Base-by-base conservation (phyloP, 768 basidiomycete genomes). In the Mycena kentingensis region DNA sequence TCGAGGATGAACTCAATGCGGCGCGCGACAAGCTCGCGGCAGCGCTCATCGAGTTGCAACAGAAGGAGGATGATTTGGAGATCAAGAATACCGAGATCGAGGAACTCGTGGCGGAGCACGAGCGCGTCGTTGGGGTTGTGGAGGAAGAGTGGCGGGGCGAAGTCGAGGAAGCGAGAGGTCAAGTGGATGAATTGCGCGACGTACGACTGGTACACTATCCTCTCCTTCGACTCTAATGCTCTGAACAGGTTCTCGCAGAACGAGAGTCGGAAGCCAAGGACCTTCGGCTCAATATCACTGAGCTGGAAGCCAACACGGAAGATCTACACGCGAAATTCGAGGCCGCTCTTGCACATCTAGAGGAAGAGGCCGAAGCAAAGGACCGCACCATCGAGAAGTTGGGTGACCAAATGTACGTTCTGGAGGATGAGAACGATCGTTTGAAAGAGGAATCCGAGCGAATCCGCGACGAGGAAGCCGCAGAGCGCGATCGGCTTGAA, bases 101-200 rank as follows among this genome's bases (percentile, higher is more conserved):
- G 3, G 89, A 94, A 42, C 67, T 96, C 38, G 77, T 93, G 4
- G 72, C 71, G 5, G 88, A 93, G 63, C 88, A 91, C 63, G 77
- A 84, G 46, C 77, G 81, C 25, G 86, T 90, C 47, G 81, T 92
- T 3, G 79, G 80, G 18, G 78, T 80, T 2, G 85, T 93, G 6
- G 90, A 92, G 62, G 81, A 85, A 36, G 90, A 91, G 61, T 96
- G 93, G 93, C 74, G 87, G 49, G 89, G 88, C 3, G 94, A 96
- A 64, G 84, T 95, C 2, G 84, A 92, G 55, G 90, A 93, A 58
- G 84, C 84, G 2, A 77, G 86, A 53, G 79, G 76, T 3, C 90
- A 91, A 60, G 82, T 87, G 1, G 90, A 93, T 50, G 90, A 95
- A 66, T 75, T 90, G 15, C 78, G 79, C 22, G 88, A 89, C 67